phyloP scores from a whole-genome alignment of 768 basidiomycete genomes.

The Lyophyllum decastes region DNA sequence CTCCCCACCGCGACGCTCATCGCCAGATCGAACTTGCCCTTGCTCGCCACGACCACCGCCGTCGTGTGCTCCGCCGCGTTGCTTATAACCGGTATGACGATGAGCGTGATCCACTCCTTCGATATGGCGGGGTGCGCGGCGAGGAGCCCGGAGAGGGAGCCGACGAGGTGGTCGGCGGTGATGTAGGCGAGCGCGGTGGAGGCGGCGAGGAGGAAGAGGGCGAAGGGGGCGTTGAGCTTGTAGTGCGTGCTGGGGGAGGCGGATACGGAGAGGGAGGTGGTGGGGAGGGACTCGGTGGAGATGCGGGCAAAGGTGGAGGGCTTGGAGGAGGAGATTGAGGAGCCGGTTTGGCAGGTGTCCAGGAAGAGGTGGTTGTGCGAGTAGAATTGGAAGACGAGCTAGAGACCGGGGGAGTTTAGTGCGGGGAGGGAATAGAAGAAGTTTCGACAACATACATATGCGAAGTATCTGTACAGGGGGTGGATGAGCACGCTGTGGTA shows the following conservation, averaged over 20 bases:
- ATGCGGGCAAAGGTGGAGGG: slow-evolving; percentile 14
- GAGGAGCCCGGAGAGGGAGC: slow-evolving; percentile 40
- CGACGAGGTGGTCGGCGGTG: slow-evolving; percentile 42
- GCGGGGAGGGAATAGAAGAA: no score
- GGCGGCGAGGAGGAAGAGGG: slow-evolving; percentile 30
- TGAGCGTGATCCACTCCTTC: slow-evolving; percentile 46
- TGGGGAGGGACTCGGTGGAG: slow-evolving; percentile 26
- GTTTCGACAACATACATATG: slow-evolving; percentile 28
- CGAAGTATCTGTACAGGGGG: slow-evolving; percentile 26
- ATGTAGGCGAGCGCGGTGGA: slow-evolving; percentile 41
- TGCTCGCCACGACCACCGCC: slow-evolving; percentile 41
- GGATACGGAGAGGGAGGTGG: slow-evolving; percentile 13
- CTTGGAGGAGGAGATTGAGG: slow-evolving; percentile 16
- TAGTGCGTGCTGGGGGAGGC: slow-evolving; percentile 24
- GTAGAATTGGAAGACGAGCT: slow-evolving; percentile 57
- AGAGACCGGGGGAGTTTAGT: no score
- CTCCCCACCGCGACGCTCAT: slow-evolving; percentile 45
- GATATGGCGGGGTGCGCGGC: slow-evolving; percentile 37
- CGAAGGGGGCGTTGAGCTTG: slow-evolving; percentile 36
- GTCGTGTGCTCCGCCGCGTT: slow-evolving; percentile 45
- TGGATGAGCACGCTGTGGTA: slow-evolving; percentile 3
- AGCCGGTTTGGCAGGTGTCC: slow-evolving; percentile 32
- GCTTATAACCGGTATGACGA: slow-evolving; percentile 43
- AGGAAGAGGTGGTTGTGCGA: slow-evolving; percentile 49
- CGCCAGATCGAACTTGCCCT: slow-evolving; percentile 43